Percentiles rank a stretch among this genome's conserved stretches.
These are phyloP conservation scores for Pestalotiopsis fici DNA, from an alignment of 2,329 filamentous ascomycete genomes.

Conservation along the genomic window DNA sequence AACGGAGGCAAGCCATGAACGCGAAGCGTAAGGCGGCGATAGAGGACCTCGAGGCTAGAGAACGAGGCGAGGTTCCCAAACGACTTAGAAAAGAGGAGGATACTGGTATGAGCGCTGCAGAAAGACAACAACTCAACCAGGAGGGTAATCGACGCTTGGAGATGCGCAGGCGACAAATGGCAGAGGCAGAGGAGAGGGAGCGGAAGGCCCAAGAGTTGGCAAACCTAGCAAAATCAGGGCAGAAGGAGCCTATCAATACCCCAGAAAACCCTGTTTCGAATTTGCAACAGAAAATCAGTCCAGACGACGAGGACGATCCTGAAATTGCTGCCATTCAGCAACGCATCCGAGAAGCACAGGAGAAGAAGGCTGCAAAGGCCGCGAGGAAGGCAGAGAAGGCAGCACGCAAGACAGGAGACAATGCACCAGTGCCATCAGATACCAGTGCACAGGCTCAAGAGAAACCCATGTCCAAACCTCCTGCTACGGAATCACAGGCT, in stretches of 20 bases:
- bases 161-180: constrained; percentile 40
- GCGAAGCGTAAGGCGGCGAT: constrained; percentile 74
- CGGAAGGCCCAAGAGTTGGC: constrained; percentile 40
- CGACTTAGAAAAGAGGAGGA: constrained; percentile 15
- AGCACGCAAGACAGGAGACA: constrained; percentile 10
- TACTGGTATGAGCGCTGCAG: constrained; percentile 21
- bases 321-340: constrained; percentile 46
- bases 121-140: constrained; percentile 32
- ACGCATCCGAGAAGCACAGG: constrained; percentile 35
- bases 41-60: constrained; percentile 81
- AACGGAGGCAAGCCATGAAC: constrained; percentile 73
- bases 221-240: constrained; percentile 4
- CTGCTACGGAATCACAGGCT: constrained; percentile 30
- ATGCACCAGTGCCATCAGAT: not conserved
- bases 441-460: constrained; percentile 10
- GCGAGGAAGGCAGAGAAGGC: constrained; percentile 29
- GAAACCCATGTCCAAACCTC: constrained; percentile 19
- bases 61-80: constrained; percentile 52
- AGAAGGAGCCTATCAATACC: constrained; percentile 25
- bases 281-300: constrained; percentile 20
- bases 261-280: not conserved
- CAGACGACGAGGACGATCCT: constrained; percentile 34
- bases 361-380: constrained; percentile 36
- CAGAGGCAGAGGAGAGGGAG: constrained; percentile 41
- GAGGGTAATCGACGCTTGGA: constrained; percentile 36